phyloP scores from a whole-genome alignment of 2,329 filamentous ascomycete species.

The Fusarium buxicola region DNA sequence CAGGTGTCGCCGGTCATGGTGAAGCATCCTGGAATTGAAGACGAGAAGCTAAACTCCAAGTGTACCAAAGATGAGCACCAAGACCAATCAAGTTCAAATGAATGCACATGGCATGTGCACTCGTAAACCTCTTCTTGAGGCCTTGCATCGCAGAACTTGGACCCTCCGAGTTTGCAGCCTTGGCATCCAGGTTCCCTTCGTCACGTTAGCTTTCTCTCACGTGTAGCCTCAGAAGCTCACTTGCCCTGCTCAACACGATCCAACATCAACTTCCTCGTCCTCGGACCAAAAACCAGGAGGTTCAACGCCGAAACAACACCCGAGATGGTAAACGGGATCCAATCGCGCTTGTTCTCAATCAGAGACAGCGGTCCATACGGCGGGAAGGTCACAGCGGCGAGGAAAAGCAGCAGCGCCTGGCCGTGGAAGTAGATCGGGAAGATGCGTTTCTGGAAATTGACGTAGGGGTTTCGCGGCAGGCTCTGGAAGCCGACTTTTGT shows the following conservation, averaged over 20 bases:
- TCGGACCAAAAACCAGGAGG: constrained; percentile 52
- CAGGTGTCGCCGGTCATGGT: background rate
- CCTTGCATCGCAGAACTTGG: constrained; percentile 27
- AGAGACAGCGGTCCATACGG: constrained; percentile 48
- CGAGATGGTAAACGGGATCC: constrained; percentile 51
- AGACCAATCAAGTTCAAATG: constrained; percentile 55
- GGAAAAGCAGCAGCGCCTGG: constrained; percentile 51
- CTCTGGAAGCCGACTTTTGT: constrained; percentile 52
- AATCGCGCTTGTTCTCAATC: constrained; percentile 45
- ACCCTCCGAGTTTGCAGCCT: constrained; percentile 11
- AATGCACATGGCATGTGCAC: constrained; percentile 56
- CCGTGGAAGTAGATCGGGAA: constrained; percentile 56
- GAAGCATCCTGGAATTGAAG: constrained; percentile 25
- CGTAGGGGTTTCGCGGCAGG: constrained; percentile 52
- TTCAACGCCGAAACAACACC: constrained; percentile 50
- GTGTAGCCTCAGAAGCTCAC: background rate
- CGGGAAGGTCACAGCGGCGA: constrained; percentile 51
- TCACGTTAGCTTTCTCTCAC: background rate
- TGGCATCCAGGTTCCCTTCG: constrained; percentile 28
- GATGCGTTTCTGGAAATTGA: constrained; percentile 53
- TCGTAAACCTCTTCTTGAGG: constrained; percentile 49
- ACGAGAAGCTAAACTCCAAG: constrained; percentile 45
- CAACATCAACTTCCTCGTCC: constrained; percentile 47
- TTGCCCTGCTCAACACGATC: constrained; percentile 44
- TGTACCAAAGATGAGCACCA: constrained; percentile 47